These are phyloP conservation scores for Euryodendron excelsum DNA, from an alignment of 148 eudicot genomes.

Conservation along the genomic window DNA sequence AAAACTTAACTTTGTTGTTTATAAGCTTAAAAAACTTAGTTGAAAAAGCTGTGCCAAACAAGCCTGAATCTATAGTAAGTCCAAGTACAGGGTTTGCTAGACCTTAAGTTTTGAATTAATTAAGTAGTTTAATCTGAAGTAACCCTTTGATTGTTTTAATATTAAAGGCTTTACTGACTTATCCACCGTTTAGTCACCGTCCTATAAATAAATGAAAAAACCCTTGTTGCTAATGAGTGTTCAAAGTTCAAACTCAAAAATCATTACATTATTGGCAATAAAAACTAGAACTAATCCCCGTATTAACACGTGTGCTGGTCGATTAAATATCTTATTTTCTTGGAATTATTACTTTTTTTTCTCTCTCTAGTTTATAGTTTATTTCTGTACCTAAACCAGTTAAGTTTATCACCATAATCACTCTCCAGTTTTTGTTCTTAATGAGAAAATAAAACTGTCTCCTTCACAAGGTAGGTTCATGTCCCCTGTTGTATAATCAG, in stretches of 20 bases:
- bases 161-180: too few relatives aligned
- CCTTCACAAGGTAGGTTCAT: neutral
- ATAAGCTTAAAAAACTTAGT: too few relatives aligned
- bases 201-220: too few relatives aligned
- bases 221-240: too few relatives aligned
- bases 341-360: neutral
- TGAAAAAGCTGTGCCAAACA: too few relatives aligned
- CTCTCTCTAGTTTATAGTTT: neutral
- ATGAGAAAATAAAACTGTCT: neutral
- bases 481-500: neutral
- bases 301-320: conserved; percentile 1
- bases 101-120: neutral
- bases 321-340: conserved; percentile 1
- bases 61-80: too few relatives aligned
- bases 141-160: neutral
- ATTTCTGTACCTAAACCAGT: neutral
- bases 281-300: neutral
- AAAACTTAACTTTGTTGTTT: too few relatives aligned
- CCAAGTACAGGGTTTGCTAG: neutral
- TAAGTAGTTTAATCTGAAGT: neutral
- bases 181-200: too few relatives aligned
- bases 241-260: too few relatives aligned
- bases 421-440: neutral
- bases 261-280: neutral
- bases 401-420: neutral